phyloP scores from a whole-genome alignment of 441 rosid species.

The Populus trichocarpa region DNA sequence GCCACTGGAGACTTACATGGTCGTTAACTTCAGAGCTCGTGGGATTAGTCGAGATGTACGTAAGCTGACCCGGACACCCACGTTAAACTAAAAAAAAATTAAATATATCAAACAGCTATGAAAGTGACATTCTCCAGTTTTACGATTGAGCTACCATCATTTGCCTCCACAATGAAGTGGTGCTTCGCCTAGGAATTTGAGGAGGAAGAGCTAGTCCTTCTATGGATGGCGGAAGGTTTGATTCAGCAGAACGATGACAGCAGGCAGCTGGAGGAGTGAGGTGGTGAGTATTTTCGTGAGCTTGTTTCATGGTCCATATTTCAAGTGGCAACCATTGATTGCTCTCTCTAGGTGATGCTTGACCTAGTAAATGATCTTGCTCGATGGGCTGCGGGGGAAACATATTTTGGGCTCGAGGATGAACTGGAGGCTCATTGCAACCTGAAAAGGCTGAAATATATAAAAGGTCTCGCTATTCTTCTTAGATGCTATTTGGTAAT shows the following conservation, averaged over 20 bases:
- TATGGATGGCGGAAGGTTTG: conserved; percentile 19
- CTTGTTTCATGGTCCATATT: neutral
- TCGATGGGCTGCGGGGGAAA: conserved; percentile 8
- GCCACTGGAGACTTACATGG: too few species aligned
- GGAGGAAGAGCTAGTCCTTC: conserved; percentile 6
- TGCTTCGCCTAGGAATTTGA: conserved; percentile 23
- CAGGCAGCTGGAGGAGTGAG: neutral
- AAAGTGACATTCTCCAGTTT: neutral
- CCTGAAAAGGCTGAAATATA: neutral
- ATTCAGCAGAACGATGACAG: neutral
- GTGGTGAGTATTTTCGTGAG: neutral
- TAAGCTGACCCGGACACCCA: too few species aligned
- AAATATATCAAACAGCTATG: neutral
- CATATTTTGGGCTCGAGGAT: conserved; percentile 5
- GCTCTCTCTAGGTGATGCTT: neutral
- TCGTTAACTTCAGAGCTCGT: too few species aligned
- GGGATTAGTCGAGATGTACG: too few species aligned
- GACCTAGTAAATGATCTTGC: conserved; percentile 4
- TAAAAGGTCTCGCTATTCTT: conserved; percentile 11
- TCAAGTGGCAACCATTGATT: neutral
- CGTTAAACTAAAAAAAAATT: too few species aligned
- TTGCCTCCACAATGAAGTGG: conserved; percentile 10
- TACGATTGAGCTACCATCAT: conserved; percentile 20
- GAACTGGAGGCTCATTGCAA: neutral
- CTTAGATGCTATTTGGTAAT: too few species aligned